phyloP scores from a whole-genome alignment of 345 rosid genomes.

The Salix caprea region DNA sequence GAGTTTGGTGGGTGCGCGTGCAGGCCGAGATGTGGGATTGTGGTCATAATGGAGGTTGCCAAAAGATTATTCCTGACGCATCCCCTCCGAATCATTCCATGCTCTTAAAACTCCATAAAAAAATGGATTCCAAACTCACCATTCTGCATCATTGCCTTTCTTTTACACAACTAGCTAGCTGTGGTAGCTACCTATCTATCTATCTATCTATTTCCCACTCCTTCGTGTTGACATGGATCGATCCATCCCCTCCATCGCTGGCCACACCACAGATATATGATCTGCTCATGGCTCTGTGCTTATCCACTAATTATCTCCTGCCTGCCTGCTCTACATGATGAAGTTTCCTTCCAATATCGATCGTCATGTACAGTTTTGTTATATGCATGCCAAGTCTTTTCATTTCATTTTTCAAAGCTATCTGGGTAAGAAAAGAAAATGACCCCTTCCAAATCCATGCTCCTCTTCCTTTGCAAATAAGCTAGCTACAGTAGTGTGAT shows the following conservation, averaged over 20 bases:
- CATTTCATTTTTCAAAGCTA: not conserved
- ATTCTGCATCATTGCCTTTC: conserved; percentile 31
- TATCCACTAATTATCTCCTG: too few species aligned
- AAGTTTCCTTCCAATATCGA: too few species aligned
- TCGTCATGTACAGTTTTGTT: too few species aligned
- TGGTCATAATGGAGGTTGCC: conserved; percentile 50
- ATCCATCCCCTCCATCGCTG: not conserved
- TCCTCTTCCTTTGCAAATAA: not conserved
- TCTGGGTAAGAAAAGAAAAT: not conserved
- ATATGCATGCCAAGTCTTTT: too few species aligned
- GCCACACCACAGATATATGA: too few species aligned
- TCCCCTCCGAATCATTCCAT: conserved; percentile 22
- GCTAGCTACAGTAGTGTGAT: too few species aligned
- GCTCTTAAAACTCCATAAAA: conserved; percentile 9
- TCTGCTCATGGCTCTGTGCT: too few species aligned
- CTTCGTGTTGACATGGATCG: not conserved
- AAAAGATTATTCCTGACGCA: conserved; percentile 28
- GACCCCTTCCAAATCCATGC: not conserved
- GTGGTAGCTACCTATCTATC: not conserved
- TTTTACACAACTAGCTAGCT: not conserved
- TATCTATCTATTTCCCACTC: not conserved
- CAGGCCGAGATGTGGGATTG: conserved; percentile 52
- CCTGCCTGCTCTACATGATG: too few species aligned
- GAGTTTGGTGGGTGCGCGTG: conserved; percentile 79
- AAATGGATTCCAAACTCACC: conserved; percentile 32